Evolutionary conservation across 768 basidiomycete genomes (phyloP), one percentile per base, ranked within the genome.

Genomic region (Auriscalpium orientale): DNA sequence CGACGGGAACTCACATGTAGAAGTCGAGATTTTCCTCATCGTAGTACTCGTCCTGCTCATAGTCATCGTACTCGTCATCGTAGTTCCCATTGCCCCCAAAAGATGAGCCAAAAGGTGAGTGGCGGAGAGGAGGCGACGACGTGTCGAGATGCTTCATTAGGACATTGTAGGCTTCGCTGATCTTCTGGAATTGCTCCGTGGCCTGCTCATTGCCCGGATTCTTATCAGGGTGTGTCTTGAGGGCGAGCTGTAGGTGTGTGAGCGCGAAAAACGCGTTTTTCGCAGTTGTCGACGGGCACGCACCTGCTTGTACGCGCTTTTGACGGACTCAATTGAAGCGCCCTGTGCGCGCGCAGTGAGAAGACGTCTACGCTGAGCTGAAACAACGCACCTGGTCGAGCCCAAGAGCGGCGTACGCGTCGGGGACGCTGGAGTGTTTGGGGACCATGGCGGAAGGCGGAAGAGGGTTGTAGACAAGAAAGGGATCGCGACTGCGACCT

Each of bases 211-310:
- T 80, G 44, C 77, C 77, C 0, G 76, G 82, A 56, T 89, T 89
- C 71, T 89, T 89, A 71, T 89, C 88, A 8, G 89, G 87, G 70
- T 90, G 89, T 0, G 81, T 85, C 18, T 76, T 76, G 21, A 88
- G 71, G 5, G 86, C 86, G 53, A 83, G 72, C 82, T 86, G 54
- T 18, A 33, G 46, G 28, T 46, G 21, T 13, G 51, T 13, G 16
- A 49, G 33, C 49, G 36, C 34, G 21, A 53, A 46, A 40, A 46
- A 56, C 8, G 38, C 33, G 22, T 6, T 28, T 28, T 15, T 12
- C 21, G 3, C 45, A 1, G 33, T 12, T 43, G 7, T 43, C 7
- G 15, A 12, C 1, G 21, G 37, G 22, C 8, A 34, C 46, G 34
- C 47, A 82, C 87, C 77, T 85, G 82, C 66, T 79, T 88, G 74